Evolutionary conservation across 768 basidiomycete genomes (phyloP), one percentile per base, ranked within the genome.

Genomic region (Tephrocybe sp.): DNA sequence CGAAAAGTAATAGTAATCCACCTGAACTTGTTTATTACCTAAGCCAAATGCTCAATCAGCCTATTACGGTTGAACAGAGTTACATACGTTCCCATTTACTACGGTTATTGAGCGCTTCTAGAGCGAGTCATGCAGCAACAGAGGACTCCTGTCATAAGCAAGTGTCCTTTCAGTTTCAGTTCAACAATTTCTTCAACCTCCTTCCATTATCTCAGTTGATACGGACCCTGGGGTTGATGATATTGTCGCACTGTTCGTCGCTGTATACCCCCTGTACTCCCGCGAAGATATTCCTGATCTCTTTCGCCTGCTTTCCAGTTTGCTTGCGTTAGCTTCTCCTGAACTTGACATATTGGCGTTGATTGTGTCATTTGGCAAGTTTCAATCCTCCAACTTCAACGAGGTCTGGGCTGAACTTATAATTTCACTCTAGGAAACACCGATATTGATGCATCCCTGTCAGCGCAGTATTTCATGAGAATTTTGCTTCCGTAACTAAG

Each of bases 151-250:
- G 83, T 87, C 36, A 88, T 90, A 56, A 89, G 87, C 88, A 57
- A 69, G 83, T 61, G 6, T 25, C 18, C 22, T 35, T 22, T 45
- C 34, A 27, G 30, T 41, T 19, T 4, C 4, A 13, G 36, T 32
- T 22, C 22, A 31, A 2, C 3, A 7, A 5, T 22, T 18, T 18
- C 19, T 37, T 38, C 49, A 31, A n/a, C n/a, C n/a, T n/a, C 8
- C 13, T 32, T 27, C 3, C 26, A 18, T 18, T 11, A 4, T 36
- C n/a, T 13, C 58, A 91, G 88, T 91, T 60, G 90, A 92, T 57
- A 89, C 89, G 22, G 91, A 94, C 61, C 89, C 91, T 6, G 92
- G 92, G 27, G 85, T 92, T 3, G 92, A 94, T 60, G 92, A 94
- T 64, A 72, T 77, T 21, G 57, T 92, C 44, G 90, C 90, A 24